Base-by-base conservation (phyloP, 129 eudicot species). In the Sambucus nigra region DNA sequence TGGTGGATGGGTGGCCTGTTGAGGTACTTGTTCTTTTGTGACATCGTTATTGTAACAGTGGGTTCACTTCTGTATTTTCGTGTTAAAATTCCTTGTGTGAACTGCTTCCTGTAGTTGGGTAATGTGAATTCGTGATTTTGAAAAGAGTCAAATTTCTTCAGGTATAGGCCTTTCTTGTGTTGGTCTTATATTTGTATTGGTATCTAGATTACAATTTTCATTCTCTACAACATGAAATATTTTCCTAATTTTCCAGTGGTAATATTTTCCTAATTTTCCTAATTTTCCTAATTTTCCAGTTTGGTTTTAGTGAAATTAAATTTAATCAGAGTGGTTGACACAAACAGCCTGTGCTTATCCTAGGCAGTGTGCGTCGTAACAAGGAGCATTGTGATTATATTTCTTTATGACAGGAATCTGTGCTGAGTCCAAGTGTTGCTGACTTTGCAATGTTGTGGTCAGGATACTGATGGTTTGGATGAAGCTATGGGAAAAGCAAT, bases 1-100 rank as follows among this genome's bases (percentile, higher is more conserved):
- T 88, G 71, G 94, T 88, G 56, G 96, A 88, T 80, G 96, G 96
- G 61, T 83, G 94, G 96, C 77, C 77, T 65, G 58, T 69, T 58
- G 77, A 77, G 91, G 96, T 88, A 82, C 44, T 38, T 59, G 16
- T 59, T 54, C 31, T 60, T 55, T 60, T 59, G 4, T 41, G 27
- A 55, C 23, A 49, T 52, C 47, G 41, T 38, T 44, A 56, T 49
- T 26, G 38, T 46, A 28, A 17, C 7, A 23, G 27, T 50, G 32
- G 23, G 17, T 52, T 51, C 49, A 40, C 27, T 25, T 14, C 20
- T 8, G 8, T 14, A 20, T 23, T 48, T 48, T 22, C 29, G 8
- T 23, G 22, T 1, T 15, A 27, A 48, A 48, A 11, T 48, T 20
- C 15, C 19, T 18, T 20, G 3, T 10, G 46, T 7, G 3, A 50